Evolutionary conservation across 75 land plant genomes (phyloP).

Genomic region (Picea sitchensis): DNA sequence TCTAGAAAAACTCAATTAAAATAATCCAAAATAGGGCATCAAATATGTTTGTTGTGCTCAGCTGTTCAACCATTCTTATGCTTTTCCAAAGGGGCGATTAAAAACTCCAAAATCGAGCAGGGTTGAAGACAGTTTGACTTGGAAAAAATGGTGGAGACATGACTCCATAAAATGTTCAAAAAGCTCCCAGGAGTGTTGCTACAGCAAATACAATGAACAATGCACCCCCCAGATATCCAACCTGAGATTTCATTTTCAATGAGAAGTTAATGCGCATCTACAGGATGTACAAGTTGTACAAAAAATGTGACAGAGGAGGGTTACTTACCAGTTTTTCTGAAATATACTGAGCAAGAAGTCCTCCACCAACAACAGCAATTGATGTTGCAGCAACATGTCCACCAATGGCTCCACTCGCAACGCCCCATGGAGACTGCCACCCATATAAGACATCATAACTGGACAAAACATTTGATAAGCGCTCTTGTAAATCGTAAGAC

Average conservation of each 20-base stretch:
- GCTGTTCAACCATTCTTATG: too few species aligned
- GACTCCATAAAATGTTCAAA: conserved; percentile 21
- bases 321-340: conserved; percentile 89
- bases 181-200: conserved; percentile 82
- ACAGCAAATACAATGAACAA: conserved; percentile 79
- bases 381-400: conserved; percentile 92
- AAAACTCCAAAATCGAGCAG: too few species aligned
- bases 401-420: conserved; percentile 92
- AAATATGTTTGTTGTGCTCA: too few species aligned
- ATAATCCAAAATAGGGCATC: too few species aligned
- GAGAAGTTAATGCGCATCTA: not conserved
- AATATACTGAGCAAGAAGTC: conserved; percentile 90
- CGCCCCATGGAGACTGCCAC: conserved; percentile 93
- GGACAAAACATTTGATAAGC: not conserved
- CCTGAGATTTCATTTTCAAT: conserved; percentile 29
- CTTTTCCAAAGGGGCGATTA: too few species aligned
- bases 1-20: too few species aligned
- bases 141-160: too few species aligned
- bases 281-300: not conserved
- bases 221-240: conserved; percentile 80
- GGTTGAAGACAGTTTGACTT: too few species aligned
- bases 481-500: not conserved
- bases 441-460: conserved; percentile 6
- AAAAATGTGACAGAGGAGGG: not conserved
- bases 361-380: conserved; percentile 90